phyloP scores from a whole-genome alignment of 108 stramenopile species.

The Pseudonitzschia pungens region DNA sequence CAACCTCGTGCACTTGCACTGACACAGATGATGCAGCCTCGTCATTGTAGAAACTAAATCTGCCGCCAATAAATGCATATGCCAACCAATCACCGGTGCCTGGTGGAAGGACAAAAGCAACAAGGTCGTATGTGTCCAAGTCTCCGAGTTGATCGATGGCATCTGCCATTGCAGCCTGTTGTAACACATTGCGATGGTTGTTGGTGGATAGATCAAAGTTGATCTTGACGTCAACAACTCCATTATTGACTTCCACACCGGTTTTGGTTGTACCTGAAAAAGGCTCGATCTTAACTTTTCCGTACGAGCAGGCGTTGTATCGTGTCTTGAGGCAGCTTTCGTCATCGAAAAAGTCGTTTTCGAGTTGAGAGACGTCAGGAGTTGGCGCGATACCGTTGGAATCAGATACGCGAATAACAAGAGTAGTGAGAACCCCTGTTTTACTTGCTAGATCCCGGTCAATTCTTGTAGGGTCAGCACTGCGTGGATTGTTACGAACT shows the following conservation, averaged over 20 bases:
- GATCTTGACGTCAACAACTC: background rate
- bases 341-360: constrained; percentile 1
- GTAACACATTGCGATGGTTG: background rate
- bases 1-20: constrained; percentile 19
- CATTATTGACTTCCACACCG: background rate
- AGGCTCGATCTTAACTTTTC: background rate
- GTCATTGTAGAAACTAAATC: constrained; percentile 44
- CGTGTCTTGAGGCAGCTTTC: background rate
- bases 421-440: background rate
- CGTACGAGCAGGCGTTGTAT: background rate
- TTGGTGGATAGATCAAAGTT: background rate
- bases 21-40: constrained; percentile 44
- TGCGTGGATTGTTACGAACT: background rate
- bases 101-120: constrained; percentile 49
- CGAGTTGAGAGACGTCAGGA: background rate
- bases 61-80: constrained; percentile 46
- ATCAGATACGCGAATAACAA: background rate
- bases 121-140: background rate
- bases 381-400: background rate
- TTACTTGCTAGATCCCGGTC: no score
- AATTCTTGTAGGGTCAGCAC: background rate
- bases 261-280: background rate
- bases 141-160: background rate
- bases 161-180: background rate
- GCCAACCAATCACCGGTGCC: constrained; percentile 32